Evolutionary conservation across 225 moss, liverwort and hornwort genomes (phyloP).

Genomic region (Straminergon stramineum): DNA sequence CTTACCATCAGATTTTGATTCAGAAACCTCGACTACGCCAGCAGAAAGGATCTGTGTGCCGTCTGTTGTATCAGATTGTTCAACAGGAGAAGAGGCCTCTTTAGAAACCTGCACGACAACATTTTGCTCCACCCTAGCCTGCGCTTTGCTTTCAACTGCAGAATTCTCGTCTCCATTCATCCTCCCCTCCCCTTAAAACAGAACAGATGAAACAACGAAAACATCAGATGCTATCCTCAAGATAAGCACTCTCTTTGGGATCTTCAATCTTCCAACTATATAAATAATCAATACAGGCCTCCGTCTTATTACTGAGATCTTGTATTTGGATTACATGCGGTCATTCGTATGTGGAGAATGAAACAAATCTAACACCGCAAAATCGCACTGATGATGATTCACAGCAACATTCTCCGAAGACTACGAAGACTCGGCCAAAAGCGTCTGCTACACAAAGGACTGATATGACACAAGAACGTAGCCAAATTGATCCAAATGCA

Average conservation of each 20-base stretch:
- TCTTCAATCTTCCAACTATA: background rate
- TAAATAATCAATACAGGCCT: background rate
- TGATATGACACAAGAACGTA: background rate
- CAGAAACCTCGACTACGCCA: slow-evolving; percentile 23
- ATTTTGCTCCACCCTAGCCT: slow-evolving; percentile 11
- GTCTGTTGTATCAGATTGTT: slow-evolving; percentile 41
- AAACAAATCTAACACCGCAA: background rate
- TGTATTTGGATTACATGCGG: background rate
- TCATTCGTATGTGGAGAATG: background rate
- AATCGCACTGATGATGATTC: background rate
- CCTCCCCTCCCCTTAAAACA: slow-evolving; percentile 10
- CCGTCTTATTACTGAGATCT: background rate
- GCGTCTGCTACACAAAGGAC: background rate
- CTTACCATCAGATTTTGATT: slow-evolving; percentile 36
- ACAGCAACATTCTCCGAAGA: background rate
- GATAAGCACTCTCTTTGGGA: background rate
- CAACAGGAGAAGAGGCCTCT: slow-evolving; percentile 25
- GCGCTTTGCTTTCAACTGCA: slow-evolving; percentile 25
- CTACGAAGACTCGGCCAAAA: background rate
- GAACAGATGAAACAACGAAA: background rate
- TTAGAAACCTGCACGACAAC: slow-evolving; percentile 16
- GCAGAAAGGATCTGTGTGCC: slow-evolving; percentile 31
- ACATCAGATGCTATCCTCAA: slow-evolving; percentile 2
- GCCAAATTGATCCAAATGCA: background rate
- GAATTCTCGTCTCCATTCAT: slow-evolving; percentile 22